Evolutionary conservation across 768 basidiomycete genomes (phyloP).

Genomic region (Hirschioporus abietinus): DNA sequence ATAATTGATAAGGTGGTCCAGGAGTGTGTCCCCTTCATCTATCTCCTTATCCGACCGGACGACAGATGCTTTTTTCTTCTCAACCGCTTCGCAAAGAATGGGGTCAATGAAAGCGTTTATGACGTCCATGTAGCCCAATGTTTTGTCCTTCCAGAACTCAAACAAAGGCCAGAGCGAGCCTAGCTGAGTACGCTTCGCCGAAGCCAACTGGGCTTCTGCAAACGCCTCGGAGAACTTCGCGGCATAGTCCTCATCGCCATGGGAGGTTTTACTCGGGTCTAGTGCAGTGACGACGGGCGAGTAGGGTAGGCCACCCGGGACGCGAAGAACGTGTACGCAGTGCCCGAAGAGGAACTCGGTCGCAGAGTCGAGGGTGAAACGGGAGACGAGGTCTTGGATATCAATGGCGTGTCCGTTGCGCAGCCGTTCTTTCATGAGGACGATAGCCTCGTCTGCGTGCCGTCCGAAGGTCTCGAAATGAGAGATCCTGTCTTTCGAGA

Average conservation of each 20-base stretch:
- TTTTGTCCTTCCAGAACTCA: slow-evolving; percentile 14
- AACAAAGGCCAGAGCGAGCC: slow-evolving; percentile 15
- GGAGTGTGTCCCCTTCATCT: slow-evolving; percentile 10
- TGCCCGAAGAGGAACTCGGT: slow-evolving; percentile 15
- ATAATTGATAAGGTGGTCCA: slow-evolving; percentile 13
- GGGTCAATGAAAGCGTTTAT: slow-evolving; percentile 14
- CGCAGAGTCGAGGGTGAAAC: slow-evolving; percentile 14
- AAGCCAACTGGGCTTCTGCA: slow-evolving; percentile 3
- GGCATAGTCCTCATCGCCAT: slow-evolving; percentile 1
- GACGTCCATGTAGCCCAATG: slow-evolving; percentile 12
- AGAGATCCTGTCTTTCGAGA: slow-evolving; percentile 11
- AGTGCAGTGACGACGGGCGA: slow-evolving; percentile 12
- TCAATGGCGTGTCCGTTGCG: slow-evolving; percentile 15
- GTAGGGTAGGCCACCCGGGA: slow-evolving; percentile 10
- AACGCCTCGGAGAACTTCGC: slow-evolving; percentile 13
- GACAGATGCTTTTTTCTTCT: slow-evolving; percentile 19
- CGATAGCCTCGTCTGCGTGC: slow-evolving; percentile 6
- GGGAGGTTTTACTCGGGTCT: slow-evolving; percentile 1
- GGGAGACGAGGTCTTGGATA: slow-evolving; percentile 13
- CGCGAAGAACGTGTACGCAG: slow-evolving; percentile 8
- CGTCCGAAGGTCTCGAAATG: slow-evolving; percentile 11
- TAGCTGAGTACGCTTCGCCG: slow-evolving; percentile 3
- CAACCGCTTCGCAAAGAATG: slow-evolving; percentile 12
- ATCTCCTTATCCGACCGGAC: slow-evolving; percentile 11
- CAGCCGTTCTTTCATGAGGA: slow-evolving; percentile 8